Percentiles rank a stretch among this genome's conserved stretches.
These are phyloP conservation scores for Hibiscus syriacus DNA, from an alignment of 345 rosid genomes.

Conservation along the genomic window DNA sequence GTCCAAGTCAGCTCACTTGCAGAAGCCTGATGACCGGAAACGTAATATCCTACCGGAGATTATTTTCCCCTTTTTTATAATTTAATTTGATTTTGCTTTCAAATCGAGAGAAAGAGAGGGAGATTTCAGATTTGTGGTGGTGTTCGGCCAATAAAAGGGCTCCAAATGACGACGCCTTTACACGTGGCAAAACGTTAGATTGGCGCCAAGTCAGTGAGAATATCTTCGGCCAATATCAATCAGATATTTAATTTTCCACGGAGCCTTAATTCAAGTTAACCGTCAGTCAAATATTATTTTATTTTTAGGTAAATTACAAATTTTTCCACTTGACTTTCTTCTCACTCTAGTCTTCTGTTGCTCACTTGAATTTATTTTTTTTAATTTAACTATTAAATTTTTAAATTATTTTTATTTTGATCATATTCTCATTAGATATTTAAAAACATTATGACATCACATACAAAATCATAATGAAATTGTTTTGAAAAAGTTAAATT, in stretches of 20 bases:
- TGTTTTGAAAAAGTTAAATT: no score
- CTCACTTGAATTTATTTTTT: no score
- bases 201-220: constrained; percentile 41
- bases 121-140: constrained; percentile 1
- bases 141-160: constrained; percentile 18
- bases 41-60: constrained; percentile 15
- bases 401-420: no score
- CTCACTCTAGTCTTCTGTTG: no score
- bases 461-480: no score
- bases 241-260: constrained; percentile 36
- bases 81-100: not conserved
- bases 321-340: no score
- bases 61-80: not conserved
- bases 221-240: constrained; percentile 37
- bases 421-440: no score
- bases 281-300: no score
- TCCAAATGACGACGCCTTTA: constrained; percentile 64
- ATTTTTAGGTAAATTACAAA: no score
- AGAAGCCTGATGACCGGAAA: constrained; percentile 22
- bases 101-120: not conserved
- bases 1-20: constrained; percentile 26
- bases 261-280: no score
- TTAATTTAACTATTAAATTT: no score
- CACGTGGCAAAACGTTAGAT: constrained; percentile 28
- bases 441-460: no score